Conservation (phyloP, 768 basidiomycete genomes). For the Trametes cinnabarina region DNA sequence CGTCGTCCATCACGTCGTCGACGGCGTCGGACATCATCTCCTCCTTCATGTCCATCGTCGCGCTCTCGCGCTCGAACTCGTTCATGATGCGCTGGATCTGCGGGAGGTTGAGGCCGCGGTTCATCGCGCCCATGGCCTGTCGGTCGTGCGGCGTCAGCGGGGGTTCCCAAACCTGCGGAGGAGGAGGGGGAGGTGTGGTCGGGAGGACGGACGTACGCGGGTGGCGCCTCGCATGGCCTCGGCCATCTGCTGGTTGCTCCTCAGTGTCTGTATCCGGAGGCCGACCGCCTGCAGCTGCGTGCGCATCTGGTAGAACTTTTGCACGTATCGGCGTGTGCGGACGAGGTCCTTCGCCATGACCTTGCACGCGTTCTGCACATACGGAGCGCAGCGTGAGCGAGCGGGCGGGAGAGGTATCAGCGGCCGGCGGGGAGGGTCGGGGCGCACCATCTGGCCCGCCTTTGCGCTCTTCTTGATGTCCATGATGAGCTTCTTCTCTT, state of each 20-base stretch:
- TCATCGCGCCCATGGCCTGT: conserved; percentile 98
- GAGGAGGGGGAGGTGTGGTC: no score
- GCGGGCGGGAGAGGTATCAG: neutral
- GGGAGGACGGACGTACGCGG: conserved; percentile 57
- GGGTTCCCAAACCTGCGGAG: no score
- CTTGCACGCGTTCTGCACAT: conserved; percentile 93
- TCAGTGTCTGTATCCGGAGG: conserved; percentile 90
- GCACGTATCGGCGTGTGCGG: conserved; percentile 89
- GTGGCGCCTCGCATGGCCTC: conserved; percentile 99
- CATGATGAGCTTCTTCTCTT: conserved; percentile 92
- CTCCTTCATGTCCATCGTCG: conserved; percentile 99
- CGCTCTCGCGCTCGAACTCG: conserved; percentile 96
- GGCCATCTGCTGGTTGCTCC: conserved; percentile 99
- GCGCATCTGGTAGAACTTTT: conserved; percentile 99
- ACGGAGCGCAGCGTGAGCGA: conserved; percentile 17
- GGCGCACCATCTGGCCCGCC: conserved; percentile 84
- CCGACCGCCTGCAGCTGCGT: conserved; percentile 97
- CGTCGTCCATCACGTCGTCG: conserved; percentile 91
- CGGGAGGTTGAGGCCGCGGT: conserved; percentile 91
- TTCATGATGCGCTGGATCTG: conserved; percentile 95
- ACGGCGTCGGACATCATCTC: conserved; percentile 99
- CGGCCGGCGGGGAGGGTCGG: no score
- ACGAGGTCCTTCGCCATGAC: conserved; percentile 99
- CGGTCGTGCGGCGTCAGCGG: neutral
- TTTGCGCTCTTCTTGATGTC: conserved; percentile 98